Conservation (phyloP, 176 grass and related monocot genomes). For the Aegilops sharonensis region DNA sequence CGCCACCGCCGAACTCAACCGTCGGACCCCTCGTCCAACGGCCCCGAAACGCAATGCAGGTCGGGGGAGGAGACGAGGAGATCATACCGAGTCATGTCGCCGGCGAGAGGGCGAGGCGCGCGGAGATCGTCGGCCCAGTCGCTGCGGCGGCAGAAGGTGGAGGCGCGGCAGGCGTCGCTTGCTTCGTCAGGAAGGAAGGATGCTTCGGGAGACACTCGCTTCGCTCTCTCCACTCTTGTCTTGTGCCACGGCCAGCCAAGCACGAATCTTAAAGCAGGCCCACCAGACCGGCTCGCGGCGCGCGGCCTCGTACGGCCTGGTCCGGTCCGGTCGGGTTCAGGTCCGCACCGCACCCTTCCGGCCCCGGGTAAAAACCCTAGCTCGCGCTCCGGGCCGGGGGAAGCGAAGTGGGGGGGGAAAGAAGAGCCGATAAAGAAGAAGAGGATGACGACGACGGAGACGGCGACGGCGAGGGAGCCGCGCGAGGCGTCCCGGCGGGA, state of each 20-base stretch:
- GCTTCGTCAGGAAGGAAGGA: neutral
- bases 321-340: neutral
- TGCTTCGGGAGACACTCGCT: neutral
- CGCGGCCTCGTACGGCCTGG: neutral
- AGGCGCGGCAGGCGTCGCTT: neutral
- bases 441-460: neutral
- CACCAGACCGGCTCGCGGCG: neutral
- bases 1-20: neutral
- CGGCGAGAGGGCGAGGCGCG: neutral
- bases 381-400: neutral
- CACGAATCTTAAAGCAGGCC: constrained; percentile 32
- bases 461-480: constrained; percentile 40
- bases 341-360: neutral
- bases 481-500: constrained; percentile 46
- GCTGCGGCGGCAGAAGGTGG: neutral
- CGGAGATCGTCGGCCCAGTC: neutral
- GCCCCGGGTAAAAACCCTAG: constrained; percentile 29
- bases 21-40: neutral
- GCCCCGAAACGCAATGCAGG: neutral
- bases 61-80: neutral
- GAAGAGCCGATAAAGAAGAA: constrained; percentile 12
- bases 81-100: neutral
- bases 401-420: neutral
- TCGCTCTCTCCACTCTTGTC: neutral
- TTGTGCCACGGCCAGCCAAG: neutral